These are phyloP conservation scores for Aspergillus unguis DNA, from an alignment of 2,329 filamentous ascomycete genomes.

Conservation along the genomic window DNA sequence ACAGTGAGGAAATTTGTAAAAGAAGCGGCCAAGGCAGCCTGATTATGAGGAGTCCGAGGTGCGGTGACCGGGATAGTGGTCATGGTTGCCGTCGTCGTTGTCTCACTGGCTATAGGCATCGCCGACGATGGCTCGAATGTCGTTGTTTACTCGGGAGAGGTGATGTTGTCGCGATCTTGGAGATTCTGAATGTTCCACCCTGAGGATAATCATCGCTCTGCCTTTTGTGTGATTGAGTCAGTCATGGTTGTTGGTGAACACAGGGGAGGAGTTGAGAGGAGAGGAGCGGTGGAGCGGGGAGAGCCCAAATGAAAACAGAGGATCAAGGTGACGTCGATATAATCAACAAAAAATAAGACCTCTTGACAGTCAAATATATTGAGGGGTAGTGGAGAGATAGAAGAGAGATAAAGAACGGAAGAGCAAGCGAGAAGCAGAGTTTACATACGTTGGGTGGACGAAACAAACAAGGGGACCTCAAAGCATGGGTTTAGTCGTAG, in stretches of 20 bases:
- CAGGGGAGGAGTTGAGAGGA: not conserved
- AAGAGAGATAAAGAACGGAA: slow-evolving; percentile 2
- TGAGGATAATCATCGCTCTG: slow-evolving; percentile 45
- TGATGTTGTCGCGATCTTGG: slow-evolving; percentile 37
- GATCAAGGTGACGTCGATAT: not conserved
- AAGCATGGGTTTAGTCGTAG: slow-evolving; percentile 23
- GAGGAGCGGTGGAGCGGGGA: slow-evolving; percentile 4
- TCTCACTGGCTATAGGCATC: slow-evolving; percentile 44
- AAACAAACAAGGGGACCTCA: slow-evolving; percentile 21
- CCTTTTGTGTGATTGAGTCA: slow-evolving; percentile 28
- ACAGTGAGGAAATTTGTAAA: slow-evolving; percentile 80
- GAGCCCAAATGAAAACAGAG: not conserved
- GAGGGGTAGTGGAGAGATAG: not conserved
- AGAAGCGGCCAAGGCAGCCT: slow-evolving; percentile 61
- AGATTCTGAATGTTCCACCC: slow-evolving; percentile 42
- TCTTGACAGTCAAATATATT: not conserved
- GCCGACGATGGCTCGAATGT: slow-evolving; percentile 30
- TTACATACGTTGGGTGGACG: slow-evolving; percentile 24
- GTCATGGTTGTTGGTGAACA: slow-evolving; percentile 5
- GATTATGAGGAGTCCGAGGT: slow-evolving; percentile 46
- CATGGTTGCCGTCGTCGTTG: slow-evolving; percentile 37
- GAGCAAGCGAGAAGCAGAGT: slow-evolving; percentile 8
- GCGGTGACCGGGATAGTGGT: slow-evolving; percentile 41
- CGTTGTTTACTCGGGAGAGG: slow-evolving; percentile 34
- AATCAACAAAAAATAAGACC: slow-evolving; percentile 3